Base-by-base conservation (phyloP, 495 filamentous ascomycete species). In the Parachaetomium inaequale region DNA sequence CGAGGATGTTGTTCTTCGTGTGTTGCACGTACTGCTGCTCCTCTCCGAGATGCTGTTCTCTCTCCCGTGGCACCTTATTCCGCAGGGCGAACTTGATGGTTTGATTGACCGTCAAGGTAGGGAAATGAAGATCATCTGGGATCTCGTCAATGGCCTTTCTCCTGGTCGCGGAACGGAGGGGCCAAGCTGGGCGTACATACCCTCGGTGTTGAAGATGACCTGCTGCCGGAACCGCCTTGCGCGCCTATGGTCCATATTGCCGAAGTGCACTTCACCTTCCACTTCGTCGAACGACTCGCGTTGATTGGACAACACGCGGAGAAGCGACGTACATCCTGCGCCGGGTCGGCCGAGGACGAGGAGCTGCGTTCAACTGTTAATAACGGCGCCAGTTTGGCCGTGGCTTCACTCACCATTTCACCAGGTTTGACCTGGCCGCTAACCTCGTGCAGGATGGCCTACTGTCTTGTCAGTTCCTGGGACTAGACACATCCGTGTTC, bases 271-370 rank as follows among this genome's bases (percentile, higher is more conserved):
- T 91, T 77, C 12, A 85, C 85, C 74, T 88, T 89, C 31, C 3
- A 54, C 31, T n/a, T 54, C 51, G 32, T 54, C 51, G 51, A 54
- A 54, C 7, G 51, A 54, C n/a, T 54, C 31, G 31, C 51, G 51
- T 36, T 54, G 31, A n/a, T 54, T 54, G n/a, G 51, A 54, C 10
- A 54, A 19, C 8, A 54, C 51, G 6, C 31, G 51, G 52, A 91
- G 70, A 63, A 93, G 84, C 2, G 89, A 91, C 0, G 59, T 68
- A 57, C 67, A 73, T 12, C 74, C 66, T 4, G 62, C 62, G 62
- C 86, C 90, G 7, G 91, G 91, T 17, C 85, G 82, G 15, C 89
- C 89, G 21, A 95, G 79, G 0, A 93, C 90, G n/a, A 92, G 79
- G 38, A 92, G 75, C 84, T 93, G 87, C 72, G 31, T 12, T 21